Evolutionary conservation across 2,329 filamentous ascomycete species (phyloP).

Genomic region (Nigrospora oryzae): DNA sequence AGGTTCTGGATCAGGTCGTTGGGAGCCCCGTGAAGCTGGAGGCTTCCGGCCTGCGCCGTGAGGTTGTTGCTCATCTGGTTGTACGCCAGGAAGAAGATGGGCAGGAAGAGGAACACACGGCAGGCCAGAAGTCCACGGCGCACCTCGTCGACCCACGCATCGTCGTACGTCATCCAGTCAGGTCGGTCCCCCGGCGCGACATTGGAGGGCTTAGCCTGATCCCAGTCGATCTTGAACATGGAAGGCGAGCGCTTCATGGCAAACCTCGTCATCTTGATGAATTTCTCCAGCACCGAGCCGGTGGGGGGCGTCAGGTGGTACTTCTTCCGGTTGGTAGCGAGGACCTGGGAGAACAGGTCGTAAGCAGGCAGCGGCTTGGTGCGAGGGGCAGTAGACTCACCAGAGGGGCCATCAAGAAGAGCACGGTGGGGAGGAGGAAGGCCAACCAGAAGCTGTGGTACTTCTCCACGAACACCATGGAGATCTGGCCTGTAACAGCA

Average conservation of each 20-base stretch:
- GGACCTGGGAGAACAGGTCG: slow-evolving; percentile 19
- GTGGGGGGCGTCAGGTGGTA: slow-evolving; percentile 50
- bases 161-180: slow-evolving; percentile 50
- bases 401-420: slow-evolving; percentile 51
- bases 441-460: slow-evolving; percentile 55
- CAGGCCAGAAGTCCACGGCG: slow-evolving; percentile 37
- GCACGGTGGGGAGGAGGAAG: slow-evolving; percentile 28
- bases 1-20: slow-evolving; percentile 56
- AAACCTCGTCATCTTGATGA: slow-evolving; percentile 44
- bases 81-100: slow-evolving; percentile 29
- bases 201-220: slow-evolving; percentile 45
- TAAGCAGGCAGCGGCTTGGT: too few relatives aligned
- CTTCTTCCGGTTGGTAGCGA: slow-evolving; percentile 46
- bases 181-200: slow-evolving; percentile 32
- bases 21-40: slow-evolving; percentile 39
- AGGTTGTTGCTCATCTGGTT: slow-evolving; percentile 26
- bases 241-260: slow-evolving; percentile 30
- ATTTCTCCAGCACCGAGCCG: slow-evolving; percentile 57
- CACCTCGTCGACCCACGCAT: slow-evolving; percentile 60
- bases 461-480: slow-evolving; percentile 51
- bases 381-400: slow-evolving; percentile 3
- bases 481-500: slow-evolving; percentile 35
- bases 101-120: slow-evolving; percentile 32
- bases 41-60: slow-evolving; percentile 29
- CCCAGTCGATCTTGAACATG: slow-evolving; percentile 47